Base-by-base conservation (phyloP, 441 rosid species). In the Bruguiera hainesii region DNA sequence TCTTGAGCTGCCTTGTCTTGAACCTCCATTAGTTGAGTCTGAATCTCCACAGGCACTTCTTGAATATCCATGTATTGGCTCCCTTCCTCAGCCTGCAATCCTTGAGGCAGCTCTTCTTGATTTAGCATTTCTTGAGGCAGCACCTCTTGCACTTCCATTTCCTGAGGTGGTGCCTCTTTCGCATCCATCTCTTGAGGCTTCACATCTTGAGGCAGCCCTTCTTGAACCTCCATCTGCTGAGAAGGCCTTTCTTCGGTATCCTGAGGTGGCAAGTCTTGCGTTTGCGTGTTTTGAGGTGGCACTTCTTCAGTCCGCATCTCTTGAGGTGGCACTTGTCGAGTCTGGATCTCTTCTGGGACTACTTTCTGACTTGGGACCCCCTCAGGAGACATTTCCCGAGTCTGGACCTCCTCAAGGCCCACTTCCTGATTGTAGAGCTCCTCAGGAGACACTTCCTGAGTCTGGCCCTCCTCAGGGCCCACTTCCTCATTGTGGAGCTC, bases 261-360 rank as follows among this genome's bases (percentile, higher is more conserved):
- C 21, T 37, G 35, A 28, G 60, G 19, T 3, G 39, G 61, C 6
- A 6, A 50, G 39, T 67, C 69, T 16, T 19, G 52, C 6, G 35
- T 16, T 4, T 49, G 65, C 49, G 29, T 7, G 25, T 25, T 53
- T 60, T 65, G 53, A 20, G 52, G 13, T 3, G 59, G 19, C 26
- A 28, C 29, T 49, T 71, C 74, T 46, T 64, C 51, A 21, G 39
- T 1, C 19, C 19, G 60, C 28, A 23, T 20, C 15, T 64, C 75
- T 11, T 61, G 30, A 6, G 64, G 50, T 21, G 8, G 53, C 0
- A 10, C 30, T 65, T 33, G 61, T 18, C 56, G 49, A 19, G 23
- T 55, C 28, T 23, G 50, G 33, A 23, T 15, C 30, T 61, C 67
- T 19, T 55, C 33, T 52, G 60, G 1, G 23, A 11, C 5, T 5